Base-by-base conservation (phyloP, 768 basidiomycete species). In the Suillus hirtellus region DNA sequence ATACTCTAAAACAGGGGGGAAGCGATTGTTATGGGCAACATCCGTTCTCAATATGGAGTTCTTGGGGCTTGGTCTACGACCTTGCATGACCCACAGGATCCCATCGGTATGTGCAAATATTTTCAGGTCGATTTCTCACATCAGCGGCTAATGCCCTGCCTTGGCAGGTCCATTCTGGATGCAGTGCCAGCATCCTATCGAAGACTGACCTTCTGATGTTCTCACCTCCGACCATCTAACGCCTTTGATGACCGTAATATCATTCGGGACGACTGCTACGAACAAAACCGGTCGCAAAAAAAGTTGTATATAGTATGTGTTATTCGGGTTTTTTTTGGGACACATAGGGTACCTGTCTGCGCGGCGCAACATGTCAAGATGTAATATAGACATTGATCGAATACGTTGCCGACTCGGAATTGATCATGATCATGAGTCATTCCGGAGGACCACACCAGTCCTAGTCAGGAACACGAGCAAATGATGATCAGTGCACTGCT, bases 11-110 rank as follows among this genome's bases (percentile, higher is more conserved):
- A 44, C 62, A 89, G 88, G 67, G 86, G 82, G n/a, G 81, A 85
- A 43, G 88, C 82, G 40, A 74, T 90, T 24, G 86, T 88, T 62
- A 63, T 90, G 15, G 89, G 90, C 17, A 84, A 80, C 1, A 67
- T 88, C 19, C 81, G 85, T 17, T 89, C 89, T 4, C 73, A 74
- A 9, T 86, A 76, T 70, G 89, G 89, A 19, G 79, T 86, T 1
- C 69, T 90, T 8, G 89, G 82, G 8, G 49, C 75, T 10, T 84
- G 84, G 82, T 83, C 83, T 7, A 84, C 83, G 1, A 68, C 79
- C 7, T 74, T 77, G 31, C 82, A 84, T 58, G 80, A 84, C n/a
- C 54, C 59, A 3, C 73, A 77, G 38, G 82, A 84, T 66, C 82
- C 82, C 0, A 76, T 84, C 47, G 83, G 82, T 83, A 11, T 34